Percentiles rank a stretch among this genome's conserved stretches.
These are phyloP conservation scores for Thalassiosira exigua DNA, from an alignment of 352 stramenopile genomes.

Conservation along the genomic window DNA sequence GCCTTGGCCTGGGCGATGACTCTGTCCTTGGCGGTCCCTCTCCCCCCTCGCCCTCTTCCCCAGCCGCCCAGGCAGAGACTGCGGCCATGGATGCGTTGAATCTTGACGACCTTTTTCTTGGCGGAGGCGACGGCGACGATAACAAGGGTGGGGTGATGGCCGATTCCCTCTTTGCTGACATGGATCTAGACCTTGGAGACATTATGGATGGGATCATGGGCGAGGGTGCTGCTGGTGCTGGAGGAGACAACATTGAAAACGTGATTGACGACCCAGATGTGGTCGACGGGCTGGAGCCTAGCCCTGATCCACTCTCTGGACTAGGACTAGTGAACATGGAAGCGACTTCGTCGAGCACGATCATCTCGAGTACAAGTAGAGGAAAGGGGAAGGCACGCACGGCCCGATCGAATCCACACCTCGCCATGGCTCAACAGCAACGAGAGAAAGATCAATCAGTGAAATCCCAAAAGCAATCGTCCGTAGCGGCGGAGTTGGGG, in stretches of 20 bases:
- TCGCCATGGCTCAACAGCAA: slow-evolving; percentile 5
- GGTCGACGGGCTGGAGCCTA: not conserved
- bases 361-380: not conserved
- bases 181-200: slow-evolving; percentile 45
- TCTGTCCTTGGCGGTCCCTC: no score
- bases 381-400: slow-evolving; percentile 17
- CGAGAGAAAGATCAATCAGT: not conserved
- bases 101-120: slow-evolving; percentile 48
- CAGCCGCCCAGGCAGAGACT: no score
- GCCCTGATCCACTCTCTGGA: no score
- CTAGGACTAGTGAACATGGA: no score
- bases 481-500: no score
- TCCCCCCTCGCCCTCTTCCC: no score
- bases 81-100: slow-evolving; percentile 41
- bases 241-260: not conserved
- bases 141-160: not conserved
- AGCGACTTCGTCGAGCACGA: not conserved
- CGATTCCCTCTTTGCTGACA: slow-evolving; percentile 42
- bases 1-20: no score
- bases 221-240: not conserved
- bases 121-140: slow-evolving; percentile 13
- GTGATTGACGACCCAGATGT: not conserved
- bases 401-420: slow-evolving; percentile 18
- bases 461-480: not conserved
- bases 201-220: slow-evolving; percentile 42